These are phyloP conservation scores for Nepenthes gracilis DNA, from an alignment of 148 eudicot genomes.

Conservation along the genomic window DNA sequence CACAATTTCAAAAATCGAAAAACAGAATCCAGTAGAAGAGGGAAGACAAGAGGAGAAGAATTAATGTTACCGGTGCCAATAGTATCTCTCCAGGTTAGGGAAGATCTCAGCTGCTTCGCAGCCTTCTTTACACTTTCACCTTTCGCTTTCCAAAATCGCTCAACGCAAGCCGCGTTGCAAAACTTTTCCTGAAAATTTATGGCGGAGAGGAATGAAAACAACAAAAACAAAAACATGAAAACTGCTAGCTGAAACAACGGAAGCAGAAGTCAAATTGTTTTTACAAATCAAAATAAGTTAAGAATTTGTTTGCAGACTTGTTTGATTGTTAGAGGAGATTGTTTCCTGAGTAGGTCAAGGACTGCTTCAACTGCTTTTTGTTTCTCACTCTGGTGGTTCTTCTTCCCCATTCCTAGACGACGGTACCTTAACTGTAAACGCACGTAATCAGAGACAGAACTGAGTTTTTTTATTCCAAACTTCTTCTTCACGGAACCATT, in stretches of 20 bases:
- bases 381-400: conserved; percentile 10
- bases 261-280: background rate
- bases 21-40: background rate
- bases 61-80: conserved; percentile 49
- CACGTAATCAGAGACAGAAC: too few relatives aligned
- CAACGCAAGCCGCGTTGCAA: conserved; percentile 79
- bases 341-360: conserved; percentile 56
- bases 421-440: too few relatives aligned
- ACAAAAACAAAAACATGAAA: too few relatives aligned
- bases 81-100: conserved; percentile 77
- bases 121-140: conserved; percentile 87
- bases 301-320: conserved; percentile 31
- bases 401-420: conserved; percentile 45
- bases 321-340: conserved; percentile 76
- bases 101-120: conserved; percentile 64
- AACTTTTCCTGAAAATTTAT: conserved; percentile 57
- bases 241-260: too few relatives aligned
- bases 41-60: background rate
- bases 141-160: conserved; percentile 66
- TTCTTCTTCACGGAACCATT: too few relatives aligned
- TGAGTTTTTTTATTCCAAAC: too few relatives aligned
- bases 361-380: conserved; percentile 51
- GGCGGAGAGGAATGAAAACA: background rate
- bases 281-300: background rate
- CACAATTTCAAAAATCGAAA: background rate